These are phyloP conservation scores for Fusarium stilboides DNA, from an alignment of 2,329 filamentous ascomycete species.

Conservation along the genomic window DNA sequence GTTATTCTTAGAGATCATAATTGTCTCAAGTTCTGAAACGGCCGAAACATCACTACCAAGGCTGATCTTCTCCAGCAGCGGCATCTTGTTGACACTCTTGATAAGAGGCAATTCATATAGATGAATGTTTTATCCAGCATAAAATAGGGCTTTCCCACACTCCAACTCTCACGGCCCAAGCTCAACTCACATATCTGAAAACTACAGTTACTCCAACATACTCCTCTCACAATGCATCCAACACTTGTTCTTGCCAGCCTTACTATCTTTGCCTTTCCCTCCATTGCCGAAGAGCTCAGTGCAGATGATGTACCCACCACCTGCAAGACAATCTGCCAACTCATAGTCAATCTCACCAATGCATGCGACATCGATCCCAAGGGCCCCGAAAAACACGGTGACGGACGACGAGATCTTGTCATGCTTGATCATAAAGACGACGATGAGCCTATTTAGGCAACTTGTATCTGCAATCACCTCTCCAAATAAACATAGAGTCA, in stretches of 20 bases:
- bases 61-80: too few relatives aligned
- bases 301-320: neutral
- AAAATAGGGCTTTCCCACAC: too few relatives aligned
- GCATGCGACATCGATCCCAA: slow-evolving; percentile 19
- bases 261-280: accelerated
- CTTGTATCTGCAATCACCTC: neutral
- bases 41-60: too few relatives aligned
- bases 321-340: slow-evolving; percentile 18
- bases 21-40: too few relatives aligned
- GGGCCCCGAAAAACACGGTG: neutral
- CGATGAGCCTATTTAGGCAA: slow-evolving; percentile 1
- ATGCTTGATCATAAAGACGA: neutral
- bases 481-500: too few relatives aligned
- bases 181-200: too few relatives aligned
- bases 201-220: too few relatives aligned
- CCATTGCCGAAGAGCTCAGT: neutral
- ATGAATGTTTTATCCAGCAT: too few relatives aligned
- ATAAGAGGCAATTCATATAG: neutral
- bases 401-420: neutral
- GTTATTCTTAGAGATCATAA: too few relatives aligned
- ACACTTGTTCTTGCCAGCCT: neutral
- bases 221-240: too few relatives aligned
- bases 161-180: too few relatives aligned
- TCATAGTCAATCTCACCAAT: slow-evolving; percentile 14
- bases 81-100: neutral